These are phyloP conservation scores for Leccinum olivaceopallidum DNA, from an alignment of 768 basidiomycete species.

Conservation along the genomic window DNA sequence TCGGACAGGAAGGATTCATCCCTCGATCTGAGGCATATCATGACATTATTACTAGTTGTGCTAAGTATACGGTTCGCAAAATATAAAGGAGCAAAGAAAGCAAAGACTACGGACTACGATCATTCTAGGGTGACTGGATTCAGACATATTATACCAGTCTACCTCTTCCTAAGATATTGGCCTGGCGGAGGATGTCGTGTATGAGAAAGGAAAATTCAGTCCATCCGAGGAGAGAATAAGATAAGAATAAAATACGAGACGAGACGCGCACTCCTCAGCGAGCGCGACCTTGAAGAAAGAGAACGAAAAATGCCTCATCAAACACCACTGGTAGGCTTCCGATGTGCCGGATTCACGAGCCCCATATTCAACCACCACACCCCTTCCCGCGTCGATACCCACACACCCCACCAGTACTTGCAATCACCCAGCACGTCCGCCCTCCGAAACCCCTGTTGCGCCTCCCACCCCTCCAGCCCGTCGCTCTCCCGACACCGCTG, in stretches of 20 bases:
- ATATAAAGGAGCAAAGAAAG: not conserved
- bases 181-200: not conserved
- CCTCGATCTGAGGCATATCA: not conserved
- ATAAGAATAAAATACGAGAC: not conserved
- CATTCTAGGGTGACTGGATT: not conserved
- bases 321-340: not conserved
- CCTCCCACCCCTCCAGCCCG: slow-evolving; percentile 42
- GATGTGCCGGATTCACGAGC: slow-evolving; percentile 32
- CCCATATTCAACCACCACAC: slow-evolving; percentile 50
- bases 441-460: slow-evolving; percentile 34
- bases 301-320: not conserved
- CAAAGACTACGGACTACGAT: not conserved
- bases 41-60: not conserved
- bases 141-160: not conserved
- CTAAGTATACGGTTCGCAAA: not conserved
- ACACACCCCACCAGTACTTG: slow-evolving; percentile 46
- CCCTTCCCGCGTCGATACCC: slow-evolving; percentile 32
- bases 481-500: slow-evolving; percentile 40
- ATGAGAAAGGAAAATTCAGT: not conserved
- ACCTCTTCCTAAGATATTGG: not conserved
- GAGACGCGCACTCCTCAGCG: not conserved
- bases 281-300: not conserved
- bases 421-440: slow-evolving; percentile 51
- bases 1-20: too few relatives aligned
- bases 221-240: not conserved